These are phyloP conservation scores for Batkoa obscura DNA, from an alignment of 371 early-diverging fungal species.

Conservation along the genomic window DNA sequence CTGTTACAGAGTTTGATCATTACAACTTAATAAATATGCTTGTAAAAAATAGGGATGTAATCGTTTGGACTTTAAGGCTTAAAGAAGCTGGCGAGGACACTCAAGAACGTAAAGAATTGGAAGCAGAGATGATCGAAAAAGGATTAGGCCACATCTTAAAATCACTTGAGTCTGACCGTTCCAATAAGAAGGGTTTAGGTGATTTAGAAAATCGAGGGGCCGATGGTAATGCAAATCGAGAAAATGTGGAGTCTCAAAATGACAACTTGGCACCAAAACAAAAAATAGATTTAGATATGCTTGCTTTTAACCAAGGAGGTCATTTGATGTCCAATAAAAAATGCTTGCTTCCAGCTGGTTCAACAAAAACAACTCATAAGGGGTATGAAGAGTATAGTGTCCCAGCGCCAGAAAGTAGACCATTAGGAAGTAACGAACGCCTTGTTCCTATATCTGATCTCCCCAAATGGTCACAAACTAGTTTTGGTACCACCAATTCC, in stretches of 20 bases:
- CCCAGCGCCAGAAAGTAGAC: conserved; percentile 64
- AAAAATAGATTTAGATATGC: conserved; percentile 55
- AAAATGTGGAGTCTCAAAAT: conserved; percentile 12
- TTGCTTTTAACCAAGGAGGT: conserved; percentile 78
- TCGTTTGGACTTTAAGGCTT: conserved; percentile 80
- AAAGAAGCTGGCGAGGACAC: conserved; percentile 41
- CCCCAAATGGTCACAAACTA: conserved; percentile 76
- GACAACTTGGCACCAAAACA: conserved; percentile 33
- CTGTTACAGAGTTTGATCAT: conserved; percentile 59
- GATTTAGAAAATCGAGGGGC: conserved; percentile 14
- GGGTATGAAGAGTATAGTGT: conserved; percentile 96
- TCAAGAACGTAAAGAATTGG: conserved; percentile 30
- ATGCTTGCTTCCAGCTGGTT: conserved; percentile 81
- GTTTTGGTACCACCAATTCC: conserved; percentile 45
- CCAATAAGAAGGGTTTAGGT: conserved; percentile 47
- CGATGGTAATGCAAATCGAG: conserved; percentile 14
- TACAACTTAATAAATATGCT: conserved; percentile 81
- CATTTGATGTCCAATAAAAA: conserved; percentile 95
- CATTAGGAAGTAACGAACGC: conserved; percentile 44
- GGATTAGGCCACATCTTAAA: conserved; percentile 53
- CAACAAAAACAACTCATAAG: conserved; percentile 77
- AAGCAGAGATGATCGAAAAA: conserved; percentile 41
- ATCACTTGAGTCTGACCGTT: conserved; percentile 35
- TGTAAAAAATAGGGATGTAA: conserved; percentile 65
- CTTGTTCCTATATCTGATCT: conserved; percentile 46